Base-by-base conservation (phyloP, 257 asterid species). In the Penstemon newberryi region DNA sequence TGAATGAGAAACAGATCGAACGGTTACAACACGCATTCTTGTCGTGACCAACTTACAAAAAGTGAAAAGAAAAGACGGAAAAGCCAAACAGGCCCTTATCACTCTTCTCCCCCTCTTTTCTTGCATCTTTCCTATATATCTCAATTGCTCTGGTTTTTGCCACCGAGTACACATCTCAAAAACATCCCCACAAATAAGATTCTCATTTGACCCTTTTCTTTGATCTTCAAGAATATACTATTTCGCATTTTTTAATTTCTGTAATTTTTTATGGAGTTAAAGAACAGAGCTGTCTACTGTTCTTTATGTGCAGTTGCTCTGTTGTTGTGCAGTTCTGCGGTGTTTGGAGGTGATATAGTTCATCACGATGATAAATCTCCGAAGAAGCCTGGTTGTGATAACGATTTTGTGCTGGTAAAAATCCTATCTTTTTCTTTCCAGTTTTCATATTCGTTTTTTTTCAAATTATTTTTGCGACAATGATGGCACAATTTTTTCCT, bases 361-460 rank as follows among this genome's bases (percentile, higher is more conserved):
- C 98, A 89, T 78, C 91, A 79, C 55, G 98, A 89, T 79, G 89
- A 89, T 75, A 56, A 70, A 18, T 87, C 98, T 56, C 98, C 98
- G 3, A 84, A 74, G 75, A 79, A 87, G 60, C 95, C 96, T 61
- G 96, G 96, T 15, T 92, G 98, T 72, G 87, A 82, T 25, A 92
- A 92, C 77, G 82, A 89, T 76, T 92, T 89, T 79, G 98, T 92
- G 60, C 79, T 92, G 82, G 98, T 92, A 87, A 25, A 25, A 76
- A 55, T 58, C 45, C 5, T 36, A 38, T 55, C 7, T 49, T 1
- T 39, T 59, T 43, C 3, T 52, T n/a, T 25, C 33, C 33, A 25
- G 33, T 25, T 25, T 25, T 25, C 2, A 25, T 25, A 25, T 25
- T 25, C 33, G 33, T 25, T 25, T 25, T 25, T 25, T 25, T 25